Percentiles rank a stretch among this genome's conserved stretches.
phyloP scores from a whole-genome alignment of 495 filamentous ascomycete genomes.

The Trichocladium antarcticum region DNA sequence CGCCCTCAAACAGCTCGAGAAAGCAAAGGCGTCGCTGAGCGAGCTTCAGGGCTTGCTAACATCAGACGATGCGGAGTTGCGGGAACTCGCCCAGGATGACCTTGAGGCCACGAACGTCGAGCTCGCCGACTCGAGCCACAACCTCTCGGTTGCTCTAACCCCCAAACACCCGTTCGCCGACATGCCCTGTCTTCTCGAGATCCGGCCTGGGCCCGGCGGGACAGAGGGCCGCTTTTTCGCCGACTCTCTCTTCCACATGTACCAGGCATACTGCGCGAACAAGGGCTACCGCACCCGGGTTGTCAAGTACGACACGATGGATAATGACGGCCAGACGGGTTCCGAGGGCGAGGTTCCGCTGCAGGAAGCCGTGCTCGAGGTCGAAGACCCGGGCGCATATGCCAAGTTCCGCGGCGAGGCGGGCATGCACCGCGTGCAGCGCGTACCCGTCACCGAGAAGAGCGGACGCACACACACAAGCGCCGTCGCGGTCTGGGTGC shows the following conservation, averaged over 20 bases:
- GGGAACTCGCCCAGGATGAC: constrained; percentile 67
- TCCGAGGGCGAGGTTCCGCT: constrained; percentile 50
- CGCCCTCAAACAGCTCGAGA: constrained; percentile 60
- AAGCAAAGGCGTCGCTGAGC: constrained; percentile 42
- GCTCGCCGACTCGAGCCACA: constrained; percentile 47
- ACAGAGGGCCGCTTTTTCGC: constrained; percentile 86
- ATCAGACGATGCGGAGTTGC: constrained; percentile 42
- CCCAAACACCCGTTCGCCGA: constrained; percentile 89
- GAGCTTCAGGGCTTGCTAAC: constrained; percentile 43
- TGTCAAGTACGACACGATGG: constrained; percentile 42
- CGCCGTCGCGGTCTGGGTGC: constrained; percentile 79
- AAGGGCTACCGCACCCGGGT: constrained; percentile 37
- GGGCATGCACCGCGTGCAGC: constrained; percentile 89
- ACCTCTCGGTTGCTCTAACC: constrained; percentile 63
- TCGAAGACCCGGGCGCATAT: constrained; percentile 69
- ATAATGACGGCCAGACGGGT: constrained; percentile 49
- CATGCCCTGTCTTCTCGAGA: constrained; percentile 82
- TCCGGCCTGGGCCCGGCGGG: constrained; percentile 87
- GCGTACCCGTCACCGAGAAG: constrained; percentile 79
- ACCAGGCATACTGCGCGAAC: constrained; percentile 61
- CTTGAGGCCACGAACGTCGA: constrained; percentile 49
- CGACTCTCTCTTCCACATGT: constrained; percentile 80
- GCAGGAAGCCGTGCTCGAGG: constrained; percentile 76
- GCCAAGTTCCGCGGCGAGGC: constrained; percentile 71
- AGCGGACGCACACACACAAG: constrained; percentile 88